Base-by-base conservation (phyloP, 176 grass and related monocot genomes). In the Poa annua region DNA sequence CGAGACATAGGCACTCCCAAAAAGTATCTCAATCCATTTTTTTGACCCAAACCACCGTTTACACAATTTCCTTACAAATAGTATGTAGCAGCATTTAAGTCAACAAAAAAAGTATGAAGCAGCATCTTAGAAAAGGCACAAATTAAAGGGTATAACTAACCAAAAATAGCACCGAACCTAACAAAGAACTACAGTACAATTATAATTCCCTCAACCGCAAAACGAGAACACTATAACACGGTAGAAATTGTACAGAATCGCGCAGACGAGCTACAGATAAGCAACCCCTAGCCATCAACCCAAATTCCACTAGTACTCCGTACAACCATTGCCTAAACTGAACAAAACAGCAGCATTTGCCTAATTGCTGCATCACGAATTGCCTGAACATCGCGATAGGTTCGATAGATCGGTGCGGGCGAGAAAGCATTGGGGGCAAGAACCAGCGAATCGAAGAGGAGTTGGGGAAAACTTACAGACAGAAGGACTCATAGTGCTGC, bases 401-500 rank as follows among this genome's bases (percentile, higher is more conserved):
- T 19, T 55, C 32, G 36, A 21, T 45, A 80, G 82, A 89, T 85
- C 69, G 51, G 69, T 17, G 26, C 10, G 32, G 32, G 13, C 52
- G 4, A 77, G 16, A 32, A 6, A 24, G 17, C 17, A 52, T 32
- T 35, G 39, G 8, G 15, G 41, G 49, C 4, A 25, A 8, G 6
- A 24, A 1, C 32, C 6, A 12, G 6, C n/a, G 4, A 71, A 81
- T 64, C 44, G 44, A 42, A 19, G 8, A 77, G 8, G 54, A 12
- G 35, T 3, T 14, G 45, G 19, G 15, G 34, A 36, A 29, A 3
- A 65, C 88, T 82, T 76, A 85, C 88, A 47, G 47, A 82, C 54
- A 33, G 54, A 48, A 44, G 78, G 83, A 1, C 78, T 64, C 87
- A 89, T 85, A 45, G 72, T 82, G 78, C 53, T 34, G 78, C 41